Evolutionary conservation across 176 grass and related monocot genomes (phyloP).

Genomic region (Cymbopogon citratus): DNA sequence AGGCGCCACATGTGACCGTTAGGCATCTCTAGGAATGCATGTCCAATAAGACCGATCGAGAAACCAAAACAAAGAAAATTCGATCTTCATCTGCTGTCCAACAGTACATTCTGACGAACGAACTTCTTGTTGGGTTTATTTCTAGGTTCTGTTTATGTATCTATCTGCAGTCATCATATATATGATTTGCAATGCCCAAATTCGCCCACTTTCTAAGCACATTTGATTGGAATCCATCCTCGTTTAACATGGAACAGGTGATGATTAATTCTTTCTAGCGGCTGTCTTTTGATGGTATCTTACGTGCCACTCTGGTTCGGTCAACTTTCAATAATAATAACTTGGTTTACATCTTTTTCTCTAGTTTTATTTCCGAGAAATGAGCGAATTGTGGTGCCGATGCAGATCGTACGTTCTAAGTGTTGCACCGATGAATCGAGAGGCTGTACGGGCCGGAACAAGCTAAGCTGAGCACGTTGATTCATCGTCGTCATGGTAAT

Average conservation of each 20-base stretch:
- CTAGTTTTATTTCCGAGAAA: background rate
- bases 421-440: background rate
- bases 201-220: background rate
- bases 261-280: background rate
- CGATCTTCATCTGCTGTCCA: background rate
- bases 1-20: conserved; percentile 47
- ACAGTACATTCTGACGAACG: background rate
- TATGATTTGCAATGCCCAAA: background rate
- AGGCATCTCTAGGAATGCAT: conserved; percentile 41
- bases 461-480: background rate
- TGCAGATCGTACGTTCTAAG: background rate
- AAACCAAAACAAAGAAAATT: background rate
- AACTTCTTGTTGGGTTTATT: background rate
- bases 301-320: no score
- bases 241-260: background rate
- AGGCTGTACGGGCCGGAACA: background rate
- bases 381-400: background rate
- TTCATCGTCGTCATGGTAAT: conserved; percentile 14
- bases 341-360: background rate
- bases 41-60: background rate
- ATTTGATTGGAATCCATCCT: no score
- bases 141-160: background rate
- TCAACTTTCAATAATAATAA: no score
- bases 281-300: background rate
- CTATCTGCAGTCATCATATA: background rate